Evolutionary conservation across 371 early-diverging fungal species (phyloP), one percentile per base, ranked within the genome.

Genomic region (Mortierella sp.): DNA sequence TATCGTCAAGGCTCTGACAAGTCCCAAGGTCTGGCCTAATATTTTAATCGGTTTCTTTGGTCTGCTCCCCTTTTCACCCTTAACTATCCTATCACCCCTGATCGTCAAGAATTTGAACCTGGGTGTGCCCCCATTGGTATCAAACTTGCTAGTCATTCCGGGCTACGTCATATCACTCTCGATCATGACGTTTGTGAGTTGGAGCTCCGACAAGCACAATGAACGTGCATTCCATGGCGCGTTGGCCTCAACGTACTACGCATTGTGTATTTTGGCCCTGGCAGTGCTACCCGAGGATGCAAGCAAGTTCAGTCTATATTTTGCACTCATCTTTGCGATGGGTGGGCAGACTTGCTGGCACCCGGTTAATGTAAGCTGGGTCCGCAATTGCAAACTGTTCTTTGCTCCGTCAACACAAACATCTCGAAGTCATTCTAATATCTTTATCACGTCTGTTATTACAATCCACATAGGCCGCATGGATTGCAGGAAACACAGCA

Each of bases 131-230:
- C 73, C 78, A 3, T 70, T 82, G 42, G 76, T 72, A 4, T 72
- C 84, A 26, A 88, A 88, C 59, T 61, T 85, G 21, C 58, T 88
- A 57, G 83, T 86, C 1, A 81, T 84, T 14, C 87, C 87, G 17
- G 73, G 82, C 0, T 80, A 85, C 51, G 67, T 84, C 37, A 59
- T 83, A 55, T 72, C 70, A 15, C 65, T 83, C 27, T 67, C 82
- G 17, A 59, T 78, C 26, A 84, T 85, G 68, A 73, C 83, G 23
- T 27, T 78, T 34, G 71, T 85, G 56, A 82, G 84, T 12, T 67
- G 68, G 60, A 79, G 80, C 41, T 80, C 86, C 0, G 84, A 86
- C 50, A 65, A 70, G 30, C 56, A 72, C 23, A 82, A 83, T 11
- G 81, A 85, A 24, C 78, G 84, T 7, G 81, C 79, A 11, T 78